These are phyloP conservation scores for Lactarius psammicola DNA, from an alignment of 768 basidiomycete genomes.

Conservation along the genomic window DNA sequence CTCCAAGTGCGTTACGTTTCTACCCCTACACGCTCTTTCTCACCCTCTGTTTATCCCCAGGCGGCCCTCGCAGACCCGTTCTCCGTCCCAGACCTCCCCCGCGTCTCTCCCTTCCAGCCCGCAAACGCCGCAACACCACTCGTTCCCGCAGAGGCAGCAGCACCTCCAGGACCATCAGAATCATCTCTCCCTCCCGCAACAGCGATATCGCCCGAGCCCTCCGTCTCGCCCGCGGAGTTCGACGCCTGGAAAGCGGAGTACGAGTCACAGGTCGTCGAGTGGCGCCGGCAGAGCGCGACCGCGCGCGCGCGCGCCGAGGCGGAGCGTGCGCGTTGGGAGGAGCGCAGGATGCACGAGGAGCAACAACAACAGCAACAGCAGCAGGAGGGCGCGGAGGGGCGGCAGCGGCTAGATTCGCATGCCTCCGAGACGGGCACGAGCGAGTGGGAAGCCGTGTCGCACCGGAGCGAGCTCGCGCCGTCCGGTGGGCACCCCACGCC, in stretches of 20 bases:
- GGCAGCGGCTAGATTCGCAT: slow-evolving; percentile 34
- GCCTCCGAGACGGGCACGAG: not conserved
- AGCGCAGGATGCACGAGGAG: slow-evolving; percentile 52
- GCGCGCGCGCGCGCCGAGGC: slow-evolving; percentile 74
- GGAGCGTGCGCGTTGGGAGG: slow-evolving; percentile 71
- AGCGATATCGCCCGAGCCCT: slow-evolving; percentile 14
- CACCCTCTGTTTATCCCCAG: not conserved
- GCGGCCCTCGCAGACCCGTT: slow-evolving; percentile 29
- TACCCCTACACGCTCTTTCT: not conserved
- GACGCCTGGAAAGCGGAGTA: slow-evolving; percentile 67
- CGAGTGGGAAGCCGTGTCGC: slow-evolving; percentile 24
- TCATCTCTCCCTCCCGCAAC: not conserved
- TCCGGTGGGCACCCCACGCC: not conserved
- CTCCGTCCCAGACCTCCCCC: slow-evolving; percentile 23
- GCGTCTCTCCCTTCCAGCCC: slow-evolving; percentile 19
- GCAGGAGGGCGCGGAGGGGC: slow-evolving; percentile 29
- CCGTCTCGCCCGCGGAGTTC: slow-evolving; percentile 33
- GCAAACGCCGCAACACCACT: not conserved
- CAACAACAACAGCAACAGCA: slow-evolving; percentile 26
- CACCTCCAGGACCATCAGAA: not conserved
- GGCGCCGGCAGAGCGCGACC: slow-evolving; percentile 71
- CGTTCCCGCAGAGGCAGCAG: slow-evolving; percentile 1
- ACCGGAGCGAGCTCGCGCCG: not conserved
- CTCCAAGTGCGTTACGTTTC: slow-evolving; percentile 20
- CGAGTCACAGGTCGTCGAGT: slow-evolving; percentile 62